These are phyloP conservation scores for Uronychia setigera DNA, from an alignment of 73 alveolate genomes.

Conservation along the genomic window DNA sequence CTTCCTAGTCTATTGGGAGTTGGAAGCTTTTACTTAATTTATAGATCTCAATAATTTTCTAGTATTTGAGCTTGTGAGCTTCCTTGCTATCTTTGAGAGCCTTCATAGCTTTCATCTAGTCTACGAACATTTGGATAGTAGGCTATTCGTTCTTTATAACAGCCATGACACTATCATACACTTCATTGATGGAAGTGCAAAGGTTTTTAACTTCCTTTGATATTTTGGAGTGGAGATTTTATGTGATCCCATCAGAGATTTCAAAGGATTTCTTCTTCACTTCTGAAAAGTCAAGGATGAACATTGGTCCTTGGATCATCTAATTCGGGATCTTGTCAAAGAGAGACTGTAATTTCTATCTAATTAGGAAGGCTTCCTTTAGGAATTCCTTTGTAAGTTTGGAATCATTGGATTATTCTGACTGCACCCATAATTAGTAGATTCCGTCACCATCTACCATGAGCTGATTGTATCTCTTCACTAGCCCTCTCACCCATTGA, in stretches of 20 bases:
- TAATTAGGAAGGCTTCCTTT: neutral
- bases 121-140: slow-evolving; percentile 43
- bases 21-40: slow-evolving; percentile 38
- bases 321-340: slow-evolving; percentile 17
- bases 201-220: slow-evolving; percentile 20
- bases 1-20: slow-evolving; percentile 26
- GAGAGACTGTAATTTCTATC: neutral
- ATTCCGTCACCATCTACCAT: slow-evolving; percentile 32
- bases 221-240: slow-evolving; percentile 23
- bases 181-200: slow-evolving; percentile 23
- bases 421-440: slow-evolving; percentile 30
- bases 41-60: slow-evolving; percentile 48
- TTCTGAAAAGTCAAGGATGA: slow-evolving; percentile 34
- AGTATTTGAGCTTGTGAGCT: slow-evolving; percentile 41
- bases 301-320: neutral
- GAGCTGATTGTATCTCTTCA: slow-evolving; percentile 14
- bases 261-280: slow-evolving; percentile 30
- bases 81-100: slow-evolving; percentile 44
- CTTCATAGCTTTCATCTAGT: slow-evolving; percentile 56
- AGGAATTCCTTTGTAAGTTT: slow-evolving; percentile 3
- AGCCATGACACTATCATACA: slow-evolving; percentile 1
- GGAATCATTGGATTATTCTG: slow-evolving; percentile 17
- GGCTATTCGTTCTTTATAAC: slow-evolving; percentile 32
- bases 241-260: slow-evolving; percentile 41
- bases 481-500: slow-evolving; percentile 5